A percentile compares a stretch with the other conserved stretches of the same genome.
Evolutionary conservation across 2,329 filamentous ascomycete species (phyloP).

Genomic region (Botrytis galanthina): DNA sequence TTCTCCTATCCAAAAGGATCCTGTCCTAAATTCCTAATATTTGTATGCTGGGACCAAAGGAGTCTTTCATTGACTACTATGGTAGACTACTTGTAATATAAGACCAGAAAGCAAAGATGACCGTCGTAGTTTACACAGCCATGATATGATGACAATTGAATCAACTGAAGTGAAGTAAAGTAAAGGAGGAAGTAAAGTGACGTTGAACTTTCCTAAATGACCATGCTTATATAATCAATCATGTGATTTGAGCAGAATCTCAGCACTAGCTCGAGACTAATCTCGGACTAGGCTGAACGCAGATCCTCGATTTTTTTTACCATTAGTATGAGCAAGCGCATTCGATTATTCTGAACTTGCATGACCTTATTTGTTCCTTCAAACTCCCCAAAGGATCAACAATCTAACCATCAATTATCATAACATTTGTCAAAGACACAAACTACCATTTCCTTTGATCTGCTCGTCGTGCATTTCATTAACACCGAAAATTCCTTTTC

Average conservation of each 20-base stretch:
- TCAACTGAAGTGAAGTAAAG: neutral
- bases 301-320: constrained; percentile 6
- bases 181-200: neutral
- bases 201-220: neutral
- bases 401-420: constrained; percentile 4
- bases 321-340: constrained; percentile 1
- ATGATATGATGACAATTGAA: too few species aligned
- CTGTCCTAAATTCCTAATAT: neutral
- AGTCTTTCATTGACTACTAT: neutral
- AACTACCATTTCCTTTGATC: constrained; percentile 3
- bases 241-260: neutral
- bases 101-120: neutral
- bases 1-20: neutral
- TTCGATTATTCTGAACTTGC: constrained; percentile 2
- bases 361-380: constrained; percentile 1
- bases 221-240: neutral
- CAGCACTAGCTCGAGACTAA: neutral
- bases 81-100: too few species aligned
- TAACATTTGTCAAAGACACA: constrained; percentile 10
- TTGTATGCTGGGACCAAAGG: neutral
- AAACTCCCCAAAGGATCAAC: neutral
- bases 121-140: neutral
- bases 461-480: neutral
- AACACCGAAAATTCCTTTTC: neutral
- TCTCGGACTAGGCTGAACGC: neutral